Evolutionary conservation across 176 grass and related monocot genomes (phyloP), one percentile per base, ranked within the genome.

Genomic region (Carex parvula): DNA sequence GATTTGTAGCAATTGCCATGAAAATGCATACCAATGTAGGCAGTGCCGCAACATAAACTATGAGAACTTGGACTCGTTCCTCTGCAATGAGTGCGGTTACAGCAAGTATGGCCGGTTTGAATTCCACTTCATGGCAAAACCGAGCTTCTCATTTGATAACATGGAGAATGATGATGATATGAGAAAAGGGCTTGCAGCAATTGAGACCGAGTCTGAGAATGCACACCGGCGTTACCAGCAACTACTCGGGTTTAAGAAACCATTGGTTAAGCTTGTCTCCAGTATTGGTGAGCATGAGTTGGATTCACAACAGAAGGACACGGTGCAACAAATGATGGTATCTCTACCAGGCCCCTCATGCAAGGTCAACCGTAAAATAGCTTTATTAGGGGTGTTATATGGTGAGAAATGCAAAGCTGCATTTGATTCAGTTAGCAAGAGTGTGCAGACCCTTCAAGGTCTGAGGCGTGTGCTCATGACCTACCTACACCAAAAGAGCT

Each of bases 101-200:
- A 98, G 95, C 85, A 98, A 98, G 90, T 98, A 94, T 91, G 95
- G 95, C n/a, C 95, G 95, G 85, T 98, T 98, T 90, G 95, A 98
- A 81, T 98, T 98, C 84, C 90, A 98, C 86, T 98, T 98, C 86
- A 98, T 93, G 95, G 95, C 92, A 84, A 98, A 94, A 84, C 95
- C 92, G 59, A 98, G 92, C 77, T 98, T 98, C 69, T 98, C 88
- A 22, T 98, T 98, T 91, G 95, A 98, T 83, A 94, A 90, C 84
- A 98, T 98, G 92, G 95, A 98, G 89, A 98, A 94, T 80, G 95
- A 98, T 71, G 92, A 98, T 6, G 95, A 98, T 64, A 94, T 98
- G 95, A 91, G 86, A 89, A 98, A 98, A 93, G 95, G 95, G 64
- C 91, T 98, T 80, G 67, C 89, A 80, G 95, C 95, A 85, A 98